These are phyloP conservation scores for Mucor saturninus DNA, from an alignment of 371 early-diverging fungal genomes.

Conservation along the genomic window DNA sequence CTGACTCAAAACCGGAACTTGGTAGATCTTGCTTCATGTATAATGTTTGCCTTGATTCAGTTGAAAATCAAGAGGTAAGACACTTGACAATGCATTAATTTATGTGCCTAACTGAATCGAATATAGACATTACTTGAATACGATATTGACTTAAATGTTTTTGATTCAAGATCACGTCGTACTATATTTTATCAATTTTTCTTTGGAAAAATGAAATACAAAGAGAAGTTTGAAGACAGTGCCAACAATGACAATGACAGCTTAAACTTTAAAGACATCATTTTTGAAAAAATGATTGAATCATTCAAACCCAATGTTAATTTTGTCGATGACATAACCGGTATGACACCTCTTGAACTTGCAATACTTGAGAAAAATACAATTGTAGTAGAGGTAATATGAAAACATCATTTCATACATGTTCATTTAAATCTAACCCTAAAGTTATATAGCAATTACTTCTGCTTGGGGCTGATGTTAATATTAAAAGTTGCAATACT, in stretches of 20 bases:
- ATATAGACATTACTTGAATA: conserved; percentile 31
- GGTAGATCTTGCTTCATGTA: conserved; percentile 41
- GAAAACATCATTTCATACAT: not conserved
- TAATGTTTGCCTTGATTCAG: conserved; percentile 2
- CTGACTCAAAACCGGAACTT: conserved; percentile 15
- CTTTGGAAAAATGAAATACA: conserved; percentile 21
- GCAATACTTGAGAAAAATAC: conserved; percentile 46
- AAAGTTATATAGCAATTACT: conserved; percentile 35
- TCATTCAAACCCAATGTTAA: conserved; percentile 34
- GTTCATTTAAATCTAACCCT: not conserved
- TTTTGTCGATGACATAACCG: conserved; percentile 40
- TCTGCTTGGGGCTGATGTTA: conserved; percentile 45
- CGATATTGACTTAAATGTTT: conserved; percentile 42
- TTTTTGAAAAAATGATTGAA: conserved; percentile 30
- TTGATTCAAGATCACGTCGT: conserved; percentile 34
- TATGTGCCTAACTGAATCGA: not conserved
- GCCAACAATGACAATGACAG: not conserved
- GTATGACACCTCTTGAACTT: conserved; percentile 58
- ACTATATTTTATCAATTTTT: conserved; percentile 51
- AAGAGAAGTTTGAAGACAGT: not conserved
- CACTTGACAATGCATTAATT: too few relatives aligned
- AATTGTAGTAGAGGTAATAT: conserved; percentile 38
- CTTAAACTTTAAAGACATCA: not conserved
- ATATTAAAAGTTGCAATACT: conserved; percentile 34
- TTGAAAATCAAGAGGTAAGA: conserved; percentile 29